Evolutionary conservation across 345 rosid genomes (phyloP), one percentile per base, ranked within the genome.

Genomic region (Ceriops tagal): DNA sequence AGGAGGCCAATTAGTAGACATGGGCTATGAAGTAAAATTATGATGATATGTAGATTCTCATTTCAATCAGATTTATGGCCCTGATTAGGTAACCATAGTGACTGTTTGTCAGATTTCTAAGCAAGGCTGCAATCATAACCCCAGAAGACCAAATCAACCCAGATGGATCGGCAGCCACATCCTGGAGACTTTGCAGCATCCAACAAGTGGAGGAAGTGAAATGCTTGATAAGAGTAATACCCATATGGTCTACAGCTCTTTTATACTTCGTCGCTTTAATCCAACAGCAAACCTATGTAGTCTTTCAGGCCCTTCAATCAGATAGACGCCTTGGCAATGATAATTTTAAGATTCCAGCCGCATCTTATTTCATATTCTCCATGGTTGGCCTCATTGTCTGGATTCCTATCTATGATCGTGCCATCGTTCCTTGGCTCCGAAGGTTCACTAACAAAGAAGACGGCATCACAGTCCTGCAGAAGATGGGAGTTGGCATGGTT

Each of bases 131-230:
- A 53, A 53, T 73, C 22, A 4, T 61, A 34, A 67, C 68, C n/a
- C 46, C 31, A 3, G 62, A 51, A 20, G 77, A 73, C 77, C 19
- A 53, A 62, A 67, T 73, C 2, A 61, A 37, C 31, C 4, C 62
- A 19, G 22, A 67, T 22, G 77, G 72, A 27, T 53, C 68, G 13
- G 8, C 67, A 8, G 63, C 62, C 34, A 55, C 53, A 30, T 71
- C 77, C 18, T 73, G 77, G 77, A 61, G 53, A 34, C 77, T 73
- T 24, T 66, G 72, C 77, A 73, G 72, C 62, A 8, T 73, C 31
- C 77, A 73, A 32, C 71, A 73, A 61, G 77, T 61, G 10, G 77
- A 73, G 31, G 72, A 73, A 73, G 72, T 39, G 20, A 73, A 73
- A 61, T 73, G 77, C 67, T 43, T 73, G 67, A 1, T 62, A 4